These are phyloP conservation scores for Hirschfeldia incana DNA, from an alignment of 345 rosid species.

Conservation along the genomic window DNA sequence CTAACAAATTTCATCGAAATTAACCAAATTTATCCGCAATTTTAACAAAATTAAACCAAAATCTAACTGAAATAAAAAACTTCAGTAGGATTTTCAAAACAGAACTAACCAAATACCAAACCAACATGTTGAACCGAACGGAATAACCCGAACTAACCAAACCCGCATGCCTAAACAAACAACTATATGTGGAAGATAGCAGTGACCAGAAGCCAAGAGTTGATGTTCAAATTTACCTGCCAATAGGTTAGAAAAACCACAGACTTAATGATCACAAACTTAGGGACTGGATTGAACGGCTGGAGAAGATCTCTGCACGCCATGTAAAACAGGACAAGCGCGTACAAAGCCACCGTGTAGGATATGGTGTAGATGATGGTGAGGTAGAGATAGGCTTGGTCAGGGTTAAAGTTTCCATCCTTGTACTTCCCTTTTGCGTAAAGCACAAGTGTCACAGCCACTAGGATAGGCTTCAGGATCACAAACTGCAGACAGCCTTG, in stretches of 20 bases:
- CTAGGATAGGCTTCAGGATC: constrained; percentile 88
- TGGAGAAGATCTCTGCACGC: constrained; percentile 98
- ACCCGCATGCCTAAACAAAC: neutral
- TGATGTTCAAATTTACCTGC: constrained; percentile 65
- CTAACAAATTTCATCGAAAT: neutral
- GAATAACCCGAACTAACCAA: neutral
- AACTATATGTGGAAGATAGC: neutral
- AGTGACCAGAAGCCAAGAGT: neutral
- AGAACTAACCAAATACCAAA: neutral
- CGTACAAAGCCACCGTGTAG: constrained; percentile 89
- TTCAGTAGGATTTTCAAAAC: neutral
- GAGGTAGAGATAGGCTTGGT: constrained; percentile 84
- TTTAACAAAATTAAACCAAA: neutral
- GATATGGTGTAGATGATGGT: constrained; percentile 95
- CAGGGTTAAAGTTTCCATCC: constrained; percentile 95
- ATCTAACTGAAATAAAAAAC: neutral
- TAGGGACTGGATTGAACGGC: constrained; percentile 99
- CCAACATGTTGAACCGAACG: too few relatives aligned
- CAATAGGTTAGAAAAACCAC: constrained; percentile 97
- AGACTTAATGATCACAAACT: constrained; percentile 91
- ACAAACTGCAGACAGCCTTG: constrained; percentile 99
- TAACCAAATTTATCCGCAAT: neutral
- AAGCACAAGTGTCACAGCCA: constrained; percentile 80
- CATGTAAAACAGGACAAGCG: constrained; percentile 85
- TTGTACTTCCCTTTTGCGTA: constrained; percentile 92